phyloP scores from a whole-genome alignment of 495 filamentous ascomycete species.

The Lineolata rhizophorae region DNA sequence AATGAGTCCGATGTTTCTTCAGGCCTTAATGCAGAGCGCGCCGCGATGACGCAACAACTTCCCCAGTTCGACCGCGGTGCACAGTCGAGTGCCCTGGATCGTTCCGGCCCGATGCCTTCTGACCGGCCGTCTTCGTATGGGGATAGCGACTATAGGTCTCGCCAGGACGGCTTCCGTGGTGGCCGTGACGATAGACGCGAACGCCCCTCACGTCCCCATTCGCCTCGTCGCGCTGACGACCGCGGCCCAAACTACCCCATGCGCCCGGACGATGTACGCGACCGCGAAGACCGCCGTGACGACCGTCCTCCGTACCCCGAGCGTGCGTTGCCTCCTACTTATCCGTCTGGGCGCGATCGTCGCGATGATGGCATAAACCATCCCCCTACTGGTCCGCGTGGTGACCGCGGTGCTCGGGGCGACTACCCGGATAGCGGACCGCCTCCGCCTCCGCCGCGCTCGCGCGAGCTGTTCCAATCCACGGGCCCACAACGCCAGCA shows the following conservation, averaged over 20 bases:
- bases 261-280: conserved; percentile 15
- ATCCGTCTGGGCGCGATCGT: conserved; percentile 8
- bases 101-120: not conserved
- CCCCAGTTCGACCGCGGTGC: conserved; percentile 5
- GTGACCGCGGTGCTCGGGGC: conserved; percentile 5
- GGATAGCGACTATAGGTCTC: conserved; percentile 5
- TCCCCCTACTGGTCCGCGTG: conserved; percentile 15
- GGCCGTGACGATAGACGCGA: conserved; percentile 24
- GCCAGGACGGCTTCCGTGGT: conserved; percentile 9
- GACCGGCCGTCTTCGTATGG: conserved; percentile 10
- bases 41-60: conserved; percentile 23
- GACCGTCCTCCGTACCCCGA: conserved; percentile 6
- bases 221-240: conserved; percentile 26
- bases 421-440: conserved; percentile 1
- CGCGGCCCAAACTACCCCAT: conserved; percentile 15
- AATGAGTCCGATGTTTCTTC: conserved; percentile 10
- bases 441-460: not conserved
- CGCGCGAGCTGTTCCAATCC: conserved; percentile 11
- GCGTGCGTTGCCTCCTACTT: conserved; percentile 2
- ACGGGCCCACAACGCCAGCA: conserved; percentile 5
- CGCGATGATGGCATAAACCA: conserved; percentile 8
- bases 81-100: not conserved
- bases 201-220: conserved; percentile 23
- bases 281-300: conserved; percentile 13
- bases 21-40: conserved; percentile 32